Evolutionary conservation across 2,329 filamentous ascomycete species (phyloP), one percentile per base, ranked within the genome.

Genomic region (Colletotrichum tabaci): DNA sequence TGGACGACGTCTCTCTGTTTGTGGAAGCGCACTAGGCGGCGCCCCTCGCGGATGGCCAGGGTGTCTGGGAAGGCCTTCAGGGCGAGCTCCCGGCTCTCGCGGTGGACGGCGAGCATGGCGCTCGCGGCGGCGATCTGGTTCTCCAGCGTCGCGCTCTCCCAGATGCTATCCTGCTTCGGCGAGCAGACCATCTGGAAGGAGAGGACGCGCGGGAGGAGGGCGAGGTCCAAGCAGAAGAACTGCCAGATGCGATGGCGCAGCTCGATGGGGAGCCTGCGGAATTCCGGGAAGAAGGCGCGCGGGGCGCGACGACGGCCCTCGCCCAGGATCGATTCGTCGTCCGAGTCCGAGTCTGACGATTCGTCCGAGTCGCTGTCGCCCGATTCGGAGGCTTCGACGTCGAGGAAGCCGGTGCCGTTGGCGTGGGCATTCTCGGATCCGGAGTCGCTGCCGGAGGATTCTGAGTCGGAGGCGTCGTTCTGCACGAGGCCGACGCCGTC

Each of bases 71-170:
- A 80, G 3, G 67, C 73, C 9, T 74, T 76, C 49, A 77, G 69
- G 5, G 77, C 82, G 4, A 82, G 66, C 16, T 67, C 74, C 35
- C 83, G 82, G n/a, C 80, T 81, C 72, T 84, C 82, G 9, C 76
- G 74, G 47, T 82, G 77, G 10, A 80, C 76, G 2, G 81, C 78
- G 42, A 83, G 73, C 16, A 84, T 72, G 4, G 73, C 67, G 9
- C 81, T 79, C 8, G 56, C 49, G 3, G 66, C n/a, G 4, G 42
- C 60, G n/a, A 66, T 72, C 49, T 72, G 70, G n/a, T 72, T 49
- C 16, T 71, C 66, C 49, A 72, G 30, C 1, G 79, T 63, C 2
- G 74, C 60, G 38, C 61, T 50, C 46, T 72, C 70, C 70, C 61
- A 72, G 15, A 72, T 61, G 3, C 46, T 57, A 30, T 61, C 50